Evolutionary conservation across 768 basidiomycete genomes (phyloP).

Genomic region (Lactifluus piperatus): DNA sequence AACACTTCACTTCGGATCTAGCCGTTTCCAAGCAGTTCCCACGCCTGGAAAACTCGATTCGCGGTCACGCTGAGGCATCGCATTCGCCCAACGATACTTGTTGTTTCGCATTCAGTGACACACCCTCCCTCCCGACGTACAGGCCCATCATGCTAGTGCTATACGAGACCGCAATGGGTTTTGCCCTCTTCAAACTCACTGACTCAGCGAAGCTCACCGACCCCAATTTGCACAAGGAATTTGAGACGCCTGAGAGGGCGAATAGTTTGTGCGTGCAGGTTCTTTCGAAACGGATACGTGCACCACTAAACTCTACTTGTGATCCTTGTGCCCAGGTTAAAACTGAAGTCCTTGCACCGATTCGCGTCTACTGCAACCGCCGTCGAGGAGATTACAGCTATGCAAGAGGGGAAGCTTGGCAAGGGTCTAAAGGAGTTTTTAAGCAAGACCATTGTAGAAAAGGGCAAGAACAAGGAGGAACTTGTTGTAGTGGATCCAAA

Average conservation of each 20-base stretch:
- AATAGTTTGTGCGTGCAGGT: conserved; percentile 72
- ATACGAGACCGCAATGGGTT: conserved; percentile 93
- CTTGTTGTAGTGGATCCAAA: conserved; percentile 83
- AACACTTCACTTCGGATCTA: background rate
- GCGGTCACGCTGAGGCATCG: background rate
- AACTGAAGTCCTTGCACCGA: conserved; percentile 90
- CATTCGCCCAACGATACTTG: background rate
- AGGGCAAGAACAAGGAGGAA: conserved; percentile 83
- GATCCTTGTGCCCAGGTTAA: conserved; percentile 50
- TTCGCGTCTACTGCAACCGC: conserved; percentile 95
- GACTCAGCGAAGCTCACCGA: conserved; percentile 82
- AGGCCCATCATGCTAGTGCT: conserved; percentile 74
- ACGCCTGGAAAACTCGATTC: conserved; percentile 10
- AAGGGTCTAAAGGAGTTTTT: conserved; percentile 93
- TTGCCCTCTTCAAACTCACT: conserved; percentile 94
- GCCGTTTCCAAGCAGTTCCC: background rate
- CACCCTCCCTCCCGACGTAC: background rate
- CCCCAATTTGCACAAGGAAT: conserved; percentile 85
- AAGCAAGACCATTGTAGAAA: conserved; percentile 74
- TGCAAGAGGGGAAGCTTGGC: conserved; percentile 88
- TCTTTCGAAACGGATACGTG: background rate
- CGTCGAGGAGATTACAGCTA: conserved; percentile 90
- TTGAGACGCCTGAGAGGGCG: conserved; percentile 86
- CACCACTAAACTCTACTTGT: background rate
- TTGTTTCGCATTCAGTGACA: background rate